Conservation (phyloP, 2,329 filamentous ascomycete genomes). For the Podosphaera fusca region DNA sequence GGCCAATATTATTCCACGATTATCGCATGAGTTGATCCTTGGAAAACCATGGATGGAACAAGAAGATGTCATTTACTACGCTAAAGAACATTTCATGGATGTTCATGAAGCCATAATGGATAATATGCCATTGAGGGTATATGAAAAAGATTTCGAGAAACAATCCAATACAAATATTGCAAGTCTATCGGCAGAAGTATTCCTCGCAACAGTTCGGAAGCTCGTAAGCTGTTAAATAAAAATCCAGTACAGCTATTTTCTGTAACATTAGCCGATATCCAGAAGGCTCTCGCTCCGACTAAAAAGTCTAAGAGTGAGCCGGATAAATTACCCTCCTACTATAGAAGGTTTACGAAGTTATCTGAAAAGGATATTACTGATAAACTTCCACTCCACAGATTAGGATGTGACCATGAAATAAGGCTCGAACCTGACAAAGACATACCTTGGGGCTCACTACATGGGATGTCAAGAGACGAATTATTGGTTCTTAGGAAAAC, state of each 20-base stretch:
- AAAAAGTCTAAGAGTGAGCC: background rate
- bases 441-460: background rate
- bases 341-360: background rate
- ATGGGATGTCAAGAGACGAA: background rate
- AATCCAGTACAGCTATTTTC: background rate
- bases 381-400: background rate
- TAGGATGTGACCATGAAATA: background rate
- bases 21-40: too few species aligned
- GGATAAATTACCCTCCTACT: background rate
- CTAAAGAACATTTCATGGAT: background rate
- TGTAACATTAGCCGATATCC: background rate
- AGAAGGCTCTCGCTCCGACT: background rate
- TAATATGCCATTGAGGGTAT: background rate
- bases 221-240: background rate
- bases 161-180: too few species aligned
- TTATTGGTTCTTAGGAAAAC: too few species aligned
- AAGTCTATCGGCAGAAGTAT: background rate
- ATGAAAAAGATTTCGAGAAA: background rate
- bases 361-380: background rate
- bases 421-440: background rate
- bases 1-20: too few species aligned
- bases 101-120: background rate
- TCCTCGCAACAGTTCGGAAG: background rate
- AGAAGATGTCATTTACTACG: too few species aligned
- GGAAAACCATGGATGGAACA: too few species aligned